phyloP scores from a whole-genome alignment of 2,329 filamentous ascomycete genomes.

The Aulographum hederae region DNA sequence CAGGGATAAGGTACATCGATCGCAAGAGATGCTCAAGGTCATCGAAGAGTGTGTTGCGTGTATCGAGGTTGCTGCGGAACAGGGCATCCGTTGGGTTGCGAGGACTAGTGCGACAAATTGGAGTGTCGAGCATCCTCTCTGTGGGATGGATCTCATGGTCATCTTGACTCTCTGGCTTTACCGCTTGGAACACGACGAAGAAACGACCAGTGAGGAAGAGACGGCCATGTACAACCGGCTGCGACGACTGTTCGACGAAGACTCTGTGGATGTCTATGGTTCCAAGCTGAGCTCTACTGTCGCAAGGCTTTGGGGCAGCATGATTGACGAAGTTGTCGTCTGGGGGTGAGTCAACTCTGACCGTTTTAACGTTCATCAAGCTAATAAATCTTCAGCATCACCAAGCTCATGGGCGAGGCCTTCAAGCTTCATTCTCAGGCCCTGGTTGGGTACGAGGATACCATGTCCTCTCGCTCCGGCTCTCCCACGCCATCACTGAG shows the following conservation, averaged over 20 bases:
- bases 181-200: slow-evolving; percentile 96
- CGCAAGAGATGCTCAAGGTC: slow-evolving; percentile 94
- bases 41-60: slow-evolving; percentile 96
- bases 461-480: slow-evolving; percentile 31
- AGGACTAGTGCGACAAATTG: slow-evolving; percentile 94
- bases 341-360: slow-evolving; percentile 70
- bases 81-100: slow-evolving; percentile 96
- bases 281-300: slow-evolving; percentile 87
- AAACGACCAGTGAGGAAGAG: slow-evolving; percentile 71
- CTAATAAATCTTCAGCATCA: slow-evolving; percentile 48
- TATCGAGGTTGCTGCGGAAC: slow-evolving; percentile 84
- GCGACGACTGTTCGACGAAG: slow-evolving; percentile 76
- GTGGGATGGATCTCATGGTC: slow-evolving; percentile 92
- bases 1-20: slow-evolving; percentile 84
- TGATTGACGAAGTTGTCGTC: slow-evolving; percentile 96
- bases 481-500: slow-evolving; percentile 22
- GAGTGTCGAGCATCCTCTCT: slow-evolving; percentile 96
- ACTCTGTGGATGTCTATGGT: slow-evolving; percentile 65
- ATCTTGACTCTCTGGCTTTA: slow-evolving; percentile 97
- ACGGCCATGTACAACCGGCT: slow-evolving; percentile 84
- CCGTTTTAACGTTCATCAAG: slow-evolving; percentile 4
- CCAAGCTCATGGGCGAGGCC: slow-evolving; percentile 91
- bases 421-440: slow-evolving; percentile 95
- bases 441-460: slow-evolving; percentile 84
- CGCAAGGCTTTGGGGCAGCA: slow-evolving; percentile 87